Conservation (phyloP, 345 rosid species). For the Camelina hispida region DNA sequence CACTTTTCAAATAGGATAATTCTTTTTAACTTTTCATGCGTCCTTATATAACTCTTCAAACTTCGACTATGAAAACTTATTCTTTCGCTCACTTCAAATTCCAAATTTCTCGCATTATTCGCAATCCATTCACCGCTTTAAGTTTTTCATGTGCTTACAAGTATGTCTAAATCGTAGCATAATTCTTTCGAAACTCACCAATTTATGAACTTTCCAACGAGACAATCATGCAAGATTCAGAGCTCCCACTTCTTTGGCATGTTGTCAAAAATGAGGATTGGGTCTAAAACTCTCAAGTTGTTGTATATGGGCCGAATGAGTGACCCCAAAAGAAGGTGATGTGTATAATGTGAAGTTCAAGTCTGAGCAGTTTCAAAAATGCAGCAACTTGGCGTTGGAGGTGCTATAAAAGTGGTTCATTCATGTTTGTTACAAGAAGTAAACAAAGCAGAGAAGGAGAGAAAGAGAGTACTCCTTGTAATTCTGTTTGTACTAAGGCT, state of each 20-base stretch:
- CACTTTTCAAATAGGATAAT: background rate
- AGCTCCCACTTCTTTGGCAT: too few species aligned
- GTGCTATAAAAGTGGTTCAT: background rate
- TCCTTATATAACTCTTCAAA: background rate
- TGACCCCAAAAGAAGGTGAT: too few species aligned
- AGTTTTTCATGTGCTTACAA: background rate
- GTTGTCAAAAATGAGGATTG: too few species aligned
- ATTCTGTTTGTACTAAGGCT: background rate
- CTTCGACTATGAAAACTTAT: background rate
- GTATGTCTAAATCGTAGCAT: background rate
- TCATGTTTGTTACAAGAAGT: background rate
- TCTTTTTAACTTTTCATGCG: too few species aligned
- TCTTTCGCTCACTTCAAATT: background rate
- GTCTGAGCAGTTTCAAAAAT: background rate
- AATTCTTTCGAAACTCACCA: background rate
- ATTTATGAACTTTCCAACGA: background rate
- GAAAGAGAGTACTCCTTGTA: background rate
- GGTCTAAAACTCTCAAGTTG: too few species aligned
- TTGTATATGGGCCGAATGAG: too few species aligned
- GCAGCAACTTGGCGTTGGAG: background rate
- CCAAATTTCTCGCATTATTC: background rate
- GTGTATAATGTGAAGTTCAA: too few species aligned
- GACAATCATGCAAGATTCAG: background rate
- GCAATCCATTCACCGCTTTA: background rate
- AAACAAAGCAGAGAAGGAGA: background rate